phyloP scores from a whole-genome alignment of 805 yeast species.

The Kregervanrija fluxuum region DNA sequence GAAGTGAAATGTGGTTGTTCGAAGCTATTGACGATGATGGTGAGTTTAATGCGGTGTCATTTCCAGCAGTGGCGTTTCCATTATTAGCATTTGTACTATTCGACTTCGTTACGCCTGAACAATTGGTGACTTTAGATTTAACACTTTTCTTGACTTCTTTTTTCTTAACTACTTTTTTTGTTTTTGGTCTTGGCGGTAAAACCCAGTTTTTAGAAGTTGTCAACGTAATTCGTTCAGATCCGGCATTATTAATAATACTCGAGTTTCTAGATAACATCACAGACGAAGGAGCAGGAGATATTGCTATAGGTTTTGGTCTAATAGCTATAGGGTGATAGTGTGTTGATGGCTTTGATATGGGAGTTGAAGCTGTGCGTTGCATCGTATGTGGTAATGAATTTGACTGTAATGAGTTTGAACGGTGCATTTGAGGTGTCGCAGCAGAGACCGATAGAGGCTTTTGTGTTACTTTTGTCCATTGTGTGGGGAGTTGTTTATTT shows the following conservation, averaged over 20 bases:
- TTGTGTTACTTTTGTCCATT: too few relatives aligned
- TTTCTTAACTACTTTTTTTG: constrained; percentile 16
- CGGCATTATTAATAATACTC: not conserved
- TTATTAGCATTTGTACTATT: too few relatives aligned
- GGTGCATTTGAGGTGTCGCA: too few relatives aligned
- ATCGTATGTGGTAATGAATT: too few relatives aligned
- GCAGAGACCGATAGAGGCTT: too few relatives aligned
- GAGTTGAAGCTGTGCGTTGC: not conserved
- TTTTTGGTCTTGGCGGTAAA: constrained; percentile 47
- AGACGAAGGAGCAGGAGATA: constrained; percentile 15
- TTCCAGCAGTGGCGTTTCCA: not conserved
- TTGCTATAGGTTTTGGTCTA: constrained; percentile 22
- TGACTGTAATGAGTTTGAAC: too few relatives aligned
- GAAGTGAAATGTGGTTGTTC: too few relatives aligned
- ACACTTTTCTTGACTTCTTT: not conserved
- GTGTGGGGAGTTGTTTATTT: too few relatives aligned
- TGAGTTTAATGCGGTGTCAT: not conserved
- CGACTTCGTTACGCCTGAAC: too few relatives aligned
- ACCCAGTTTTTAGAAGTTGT: constrained; percentile 36
- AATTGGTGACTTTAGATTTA: too few relatives aligned
- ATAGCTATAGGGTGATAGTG: constrained; percentile 25
- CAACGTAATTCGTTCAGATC: constrained; percentile 4
- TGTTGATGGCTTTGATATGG: constrained; percentile 3
- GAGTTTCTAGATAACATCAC: not conserved
- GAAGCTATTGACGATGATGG: not conserved